Conservation (phyloP, 1,284 basidiomycete species). For the Marasmius fiardii region DNA sequence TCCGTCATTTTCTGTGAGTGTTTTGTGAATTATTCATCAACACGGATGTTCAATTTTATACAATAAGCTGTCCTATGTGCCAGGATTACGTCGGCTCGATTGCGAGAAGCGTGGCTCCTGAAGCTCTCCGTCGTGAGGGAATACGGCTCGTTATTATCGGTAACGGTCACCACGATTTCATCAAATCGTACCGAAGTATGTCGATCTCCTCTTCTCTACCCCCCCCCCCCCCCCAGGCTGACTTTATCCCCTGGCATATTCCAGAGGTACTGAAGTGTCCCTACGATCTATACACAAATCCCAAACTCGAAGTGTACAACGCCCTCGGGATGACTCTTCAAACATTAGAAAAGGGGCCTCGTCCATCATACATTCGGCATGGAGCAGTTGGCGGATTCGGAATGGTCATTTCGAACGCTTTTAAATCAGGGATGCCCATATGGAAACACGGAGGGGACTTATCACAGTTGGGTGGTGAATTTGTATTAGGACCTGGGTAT, state of each 20-base stretch:
- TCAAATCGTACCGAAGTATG: constrained; percentile 57
- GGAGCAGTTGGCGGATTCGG: constrained; percentile 51
- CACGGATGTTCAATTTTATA: not conserved
- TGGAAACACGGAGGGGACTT: constrained; percentile 64
- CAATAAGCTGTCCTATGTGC: constrained; percentile 51
- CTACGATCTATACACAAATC: constrained; percentile 69
- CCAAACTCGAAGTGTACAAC: constrained; percentile 56
- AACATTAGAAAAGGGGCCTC: constrained; percentile 30
- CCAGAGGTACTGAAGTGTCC: constrained; percentile 51
- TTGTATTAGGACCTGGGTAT: constrained; percentile 65
- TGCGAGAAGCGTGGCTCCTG: constrained; percentile 20
- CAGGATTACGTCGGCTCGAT: constrained; percentile 75
- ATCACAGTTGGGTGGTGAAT: constrained; percentile 74
- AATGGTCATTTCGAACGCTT: constrained; percentile 55
- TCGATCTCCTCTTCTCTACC: constrained; percentile 8
- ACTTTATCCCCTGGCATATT: not conserved
- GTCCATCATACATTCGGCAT: constrained; percentile 55
- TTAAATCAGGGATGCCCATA: constrained; percentile 60
- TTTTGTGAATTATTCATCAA: not conserved
- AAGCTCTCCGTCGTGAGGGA: constrained; percentile 47
- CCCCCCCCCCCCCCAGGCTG: no score
- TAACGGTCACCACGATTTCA: constrained; percentile 61
- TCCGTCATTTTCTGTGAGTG: constrained; percentile 53
- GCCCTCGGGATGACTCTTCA: constrained; percentile 62
- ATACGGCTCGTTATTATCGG: constrained; percentile 65